phyloP scores from a whole-genome alignment of 2,329 filamentous ascomycete genomes.

The Cordyceps tenuipes region DNA sequence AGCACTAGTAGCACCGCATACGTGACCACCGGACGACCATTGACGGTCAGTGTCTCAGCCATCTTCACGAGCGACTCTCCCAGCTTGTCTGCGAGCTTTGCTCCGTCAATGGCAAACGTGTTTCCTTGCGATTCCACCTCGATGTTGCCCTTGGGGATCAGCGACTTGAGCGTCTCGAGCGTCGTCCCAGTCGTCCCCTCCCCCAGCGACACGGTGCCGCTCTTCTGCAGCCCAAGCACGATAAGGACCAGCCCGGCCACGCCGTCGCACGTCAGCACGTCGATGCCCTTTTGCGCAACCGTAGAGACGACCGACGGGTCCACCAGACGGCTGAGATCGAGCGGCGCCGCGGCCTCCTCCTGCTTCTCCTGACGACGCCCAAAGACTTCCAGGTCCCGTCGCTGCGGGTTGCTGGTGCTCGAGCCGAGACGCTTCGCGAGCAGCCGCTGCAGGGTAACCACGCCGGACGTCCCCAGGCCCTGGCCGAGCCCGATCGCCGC shows the following conservation, averaged over 20 bases:
- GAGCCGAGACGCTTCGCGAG: slow-evolving; percentile 15
- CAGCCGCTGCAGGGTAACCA: slow-evolving; percentile 23
- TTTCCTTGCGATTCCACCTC: slow-evolving; percentile 20
- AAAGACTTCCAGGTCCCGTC: not conserved
- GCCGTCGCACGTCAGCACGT: slow-evolving; percentile 25
- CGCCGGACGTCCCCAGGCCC: slow-evolving; percentile 26
- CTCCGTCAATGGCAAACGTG: slow-evolving; percentile 21
- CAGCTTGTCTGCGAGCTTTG: slow-evolving; percentile 16
- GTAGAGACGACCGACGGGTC: slow-evolving; percentile 23
- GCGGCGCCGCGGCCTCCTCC: not conserved
- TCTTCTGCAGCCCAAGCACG: slow-evolving; percentile 18
- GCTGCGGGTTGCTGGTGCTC: not conserved
- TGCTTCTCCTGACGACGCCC: not conserved
- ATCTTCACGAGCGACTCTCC: slow-evolving; percentile 11
- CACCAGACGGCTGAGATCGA: slow-evolving; percentile 22
- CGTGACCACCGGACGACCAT: not conserved
- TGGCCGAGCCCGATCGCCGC: slow-evolving; percentile 27
- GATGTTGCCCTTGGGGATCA: slow-evolving; percentile 21
- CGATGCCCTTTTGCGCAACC: slow-evolving; percentile 21
- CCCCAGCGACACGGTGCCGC: slow-evolving; percentile 16
- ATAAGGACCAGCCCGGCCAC: slow-evolving; percentile 25
- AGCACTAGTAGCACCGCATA: not conserved
- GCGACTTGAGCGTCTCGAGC: slow-evolving; percentile 14
- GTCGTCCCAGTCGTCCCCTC: slow-evolving; percentile 11
- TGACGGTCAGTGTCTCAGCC: not conserved